phyloP scores from a whole-genome alignment of 208 protist genomes.

The Strigomonas oncopelti region DNA sequence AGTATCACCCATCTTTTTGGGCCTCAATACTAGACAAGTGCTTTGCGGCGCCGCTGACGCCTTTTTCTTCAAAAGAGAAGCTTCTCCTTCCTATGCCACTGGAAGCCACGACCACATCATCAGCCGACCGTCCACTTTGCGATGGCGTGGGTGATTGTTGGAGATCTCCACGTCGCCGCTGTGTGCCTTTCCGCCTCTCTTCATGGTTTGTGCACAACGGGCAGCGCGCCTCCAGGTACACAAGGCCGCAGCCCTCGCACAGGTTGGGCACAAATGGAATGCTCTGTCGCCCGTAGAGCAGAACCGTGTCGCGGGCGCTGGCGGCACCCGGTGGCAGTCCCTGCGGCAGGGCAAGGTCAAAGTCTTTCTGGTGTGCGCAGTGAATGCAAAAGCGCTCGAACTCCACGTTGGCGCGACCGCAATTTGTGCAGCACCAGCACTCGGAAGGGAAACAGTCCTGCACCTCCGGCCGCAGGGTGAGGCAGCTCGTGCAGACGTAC shows the following conservation, averaged over 20 bases:
- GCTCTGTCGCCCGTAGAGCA: conserved; percentile 11
- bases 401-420: conserved; percentile 57
- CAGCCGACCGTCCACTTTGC: too few relatives aligned
- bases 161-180: too few relatives aligned
- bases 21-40: too few relatives aligned
- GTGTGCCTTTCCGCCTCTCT: too few relatives aligned
- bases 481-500: conserved; percentile 75
- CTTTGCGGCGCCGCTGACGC: conserved; percentile 19
- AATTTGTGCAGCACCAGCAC: conserved; percentile 63
- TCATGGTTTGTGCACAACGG: conserved; percentile 56
- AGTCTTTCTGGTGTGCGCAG: conserved; percentile 23
- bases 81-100: too few relatives aligned
- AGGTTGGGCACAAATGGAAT: conserved; percentile 65
- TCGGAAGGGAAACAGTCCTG: conserved; percentile 48
- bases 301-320: background rate
- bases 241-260: conserved; percentile 53
- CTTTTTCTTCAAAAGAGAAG: background rate
- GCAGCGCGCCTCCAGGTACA: conserved; percentile 74
- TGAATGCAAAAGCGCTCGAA: conserved; percentile 82
- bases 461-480: conserved; percentile 52
- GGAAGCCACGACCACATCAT: too few relatives aligned
- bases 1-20: too few relatives aligned
- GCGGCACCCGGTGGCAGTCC: background rate
- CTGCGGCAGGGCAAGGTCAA: background rate
- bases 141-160: too few relatives aligned